Conservation (phyloP, 2,329 filamentous ascomycete genomes). For the Aspergillus fijiensis region DNA sequence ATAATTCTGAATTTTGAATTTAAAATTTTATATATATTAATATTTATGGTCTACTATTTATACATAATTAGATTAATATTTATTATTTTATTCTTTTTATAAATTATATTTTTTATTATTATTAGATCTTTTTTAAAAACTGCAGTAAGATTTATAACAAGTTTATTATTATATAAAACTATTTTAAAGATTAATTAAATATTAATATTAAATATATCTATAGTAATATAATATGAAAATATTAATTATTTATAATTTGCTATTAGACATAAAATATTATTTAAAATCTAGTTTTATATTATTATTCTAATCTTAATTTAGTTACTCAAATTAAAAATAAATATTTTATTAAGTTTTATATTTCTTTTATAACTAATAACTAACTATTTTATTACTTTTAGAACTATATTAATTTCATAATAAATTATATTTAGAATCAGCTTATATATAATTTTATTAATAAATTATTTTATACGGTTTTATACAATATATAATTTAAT, state of each 20-base stretch:
- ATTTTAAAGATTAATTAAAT: no score
- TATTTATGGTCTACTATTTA: background rate
- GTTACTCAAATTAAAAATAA: background rate
- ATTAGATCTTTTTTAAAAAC: background rate
- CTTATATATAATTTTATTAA: background rate
- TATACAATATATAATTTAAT: background rate
- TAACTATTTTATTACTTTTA: background rate
- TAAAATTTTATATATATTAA: background rate
- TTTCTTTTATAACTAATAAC: background rate
- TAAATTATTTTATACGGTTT: background rate
- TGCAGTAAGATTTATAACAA: no score
- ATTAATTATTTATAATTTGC: no score
- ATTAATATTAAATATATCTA: background rate
- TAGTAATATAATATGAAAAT: background rate
- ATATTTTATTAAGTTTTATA: no score
- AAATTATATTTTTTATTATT: background rate
- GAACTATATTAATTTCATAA: background rate
- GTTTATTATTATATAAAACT: no score
- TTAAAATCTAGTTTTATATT: no score
- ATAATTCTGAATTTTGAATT: background rate
- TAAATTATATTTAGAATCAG: no score
- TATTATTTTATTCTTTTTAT: background rate
- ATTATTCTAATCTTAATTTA: background rate
- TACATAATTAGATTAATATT: background rate
- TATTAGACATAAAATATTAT: no score